These are phyloP conservation scores for Chenopodium suecicum DNA, from an alignment of 148 eudicot genomes.

Conservation along the genomic window DNA sequence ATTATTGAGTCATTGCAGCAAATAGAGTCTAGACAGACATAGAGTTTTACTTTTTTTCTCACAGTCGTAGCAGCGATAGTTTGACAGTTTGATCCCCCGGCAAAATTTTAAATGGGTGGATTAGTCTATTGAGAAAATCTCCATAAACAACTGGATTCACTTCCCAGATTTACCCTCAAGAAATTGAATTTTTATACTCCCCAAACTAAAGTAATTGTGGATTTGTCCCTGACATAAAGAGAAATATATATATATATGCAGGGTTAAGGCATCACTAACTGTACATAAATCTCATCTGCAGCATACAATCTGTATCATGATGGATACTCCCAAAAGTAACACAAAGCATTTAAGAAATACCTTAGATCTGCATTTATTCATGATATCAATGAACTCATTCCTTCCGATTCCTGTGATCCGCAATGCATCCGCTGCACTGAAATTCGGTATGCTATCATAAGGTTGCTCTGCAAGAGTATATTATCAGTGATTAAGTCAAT, in stretches of 20 bases:
- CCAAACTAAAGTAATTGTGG: neutral
- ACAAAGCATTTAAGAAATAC: slow-evolving; percentile 38
- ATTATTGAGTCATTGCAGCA: too few relatives aligned
- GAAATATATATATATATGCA: neutral
- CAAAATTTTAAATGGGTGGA: neutral
- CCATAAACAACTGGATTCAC: neutral
- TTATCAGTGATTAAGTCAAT: slow-evolving; percentile 11
- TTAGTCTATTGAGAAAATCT: neutral
- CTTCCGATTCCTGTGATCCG: slow-evolving; percentile 91
- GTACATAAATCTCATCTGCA: slow-evolving; percentile 3
- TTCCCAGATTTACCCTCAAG: neutral
- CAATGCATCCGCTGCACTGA: slow-evolving; percentile 96
- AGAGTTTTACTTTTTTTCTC: neutral
- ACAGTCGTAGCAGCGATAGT: neutral
- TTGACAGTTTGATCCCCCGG: neutral
- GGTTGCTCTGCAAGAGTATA: slow-evolving; percentile 79
- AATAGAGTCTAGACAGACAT: neutral
- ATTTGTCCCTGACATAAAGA: neutral
- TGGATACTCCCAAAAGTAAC: neutral
- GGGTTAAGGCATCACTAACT: neutral
- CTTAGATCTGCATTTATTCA: slow-evolving; percentile 99
- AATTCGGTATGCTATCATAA: slow-evolving; percentile 95
- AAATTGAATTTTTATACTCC: neutral
- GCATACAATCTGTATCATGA: neutral
- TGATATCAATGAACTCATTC: slow-evolving; percentile 98